These are phyloP conservation scores for Quercus cerris DNA, from an alignment of 306 rosid species.

Conservation along the genomic window DNA sequence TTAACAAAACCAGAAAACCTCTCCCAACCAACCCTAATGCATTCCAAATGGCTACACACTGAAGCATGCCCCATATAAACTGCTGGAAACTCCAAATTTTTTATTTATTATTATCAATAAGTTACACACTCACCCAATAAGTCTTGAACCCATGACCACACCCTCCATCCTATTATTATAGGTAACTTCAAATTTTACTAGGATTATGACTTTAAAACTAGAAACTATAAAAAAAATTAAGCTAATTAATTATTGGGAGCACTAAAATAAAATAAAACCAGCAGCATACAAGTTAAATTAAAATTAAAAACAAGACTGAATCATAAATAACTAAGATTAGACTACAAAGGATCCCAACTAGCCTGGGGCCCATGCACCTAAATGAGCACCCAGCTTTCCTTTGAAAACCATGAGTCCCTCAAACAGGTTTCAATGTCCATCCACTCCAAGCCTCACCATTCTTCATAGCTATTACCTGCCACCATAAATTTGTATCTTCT, in stretches of 20 bases:
- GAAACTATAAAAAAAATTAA: neutral
- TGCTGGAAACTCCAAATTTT: neutral
- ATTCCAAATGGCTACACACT: neutral
- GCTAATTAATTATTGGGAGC: neutral
- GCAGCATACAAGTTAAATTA: neutral
- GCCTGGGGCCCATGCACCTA: too few relatives aligned
- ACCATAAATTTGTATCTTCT: too few relatives aligned
- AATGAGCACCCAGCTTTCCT: too few relatives aligned
- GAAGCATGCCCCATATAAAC: neutral
- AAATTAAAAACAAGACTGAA: neutral
- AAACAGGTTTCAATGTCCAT: too few relatives aligned
- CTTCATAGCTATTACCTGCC: too few relatives aligned
- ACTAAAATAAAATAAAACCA: neutral
- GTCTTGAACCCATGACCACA: too few relatives aligned
- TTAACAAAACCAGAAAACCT: neutral
- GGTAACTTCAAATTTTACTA: neutral
- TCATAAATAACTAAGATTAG: neutral
- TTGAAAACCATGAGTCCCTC: too few relatives aligned
- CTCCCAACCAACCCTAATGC: neutral
- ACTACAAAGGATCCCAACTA: neutral
- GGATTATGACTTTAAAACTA: neutral
- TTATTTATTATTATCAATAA: too few relatives aligned
- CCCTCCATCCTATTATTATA: too few relatives aligned
- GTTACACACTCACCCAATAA: too few relatives aligned
- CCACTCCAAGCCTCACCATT: too few relatives aligned